Percentiles rank a stretch among this genome's conserved stretches.
Conservation (phyloP, 192 early-diverging fungal genomes). For the Coemansia sp. region DNA sequence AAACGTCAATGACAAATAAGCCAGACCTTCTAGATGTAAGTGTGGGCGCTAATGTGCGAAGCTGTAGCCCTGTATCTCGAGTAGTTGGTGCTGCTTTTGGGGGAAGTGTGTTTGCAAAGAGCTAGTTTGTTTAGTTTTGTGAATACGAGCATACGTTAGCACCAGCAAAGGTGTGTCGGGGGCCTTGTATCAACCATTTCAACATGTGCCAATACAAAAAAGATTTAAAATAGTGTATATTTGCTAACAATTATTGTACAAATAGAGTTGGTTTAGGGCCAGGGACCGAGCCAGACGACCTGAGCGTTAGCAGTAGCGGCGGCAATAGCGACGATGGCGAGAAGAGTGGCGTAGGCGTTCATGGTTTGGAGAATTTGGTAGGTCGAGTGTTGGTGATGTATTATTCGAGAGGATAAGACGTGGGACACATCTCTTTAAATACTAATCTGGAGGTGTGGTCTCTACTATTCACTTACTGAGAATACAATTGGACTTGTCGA, state of each 20-base stretch:
- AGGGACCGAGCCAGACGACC: conserved; percentile 9
- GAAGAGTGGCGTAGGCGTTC: conserved; percentile 6
- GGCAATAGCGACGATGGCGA: conserved; percentile 9
- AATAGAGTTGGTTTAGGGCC: background rate
- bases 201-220: background rate
- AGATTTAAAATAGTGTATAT: background rate
- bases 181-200: too few relatives aligned
- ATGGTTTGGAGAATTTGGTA: conserved; percentile 1
- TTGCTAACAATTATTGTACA: conserved; percentile 5
- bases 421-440: background rate
- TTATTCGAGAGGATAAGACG: too few relatives aligned
- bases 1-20: background rate
- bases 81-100: too few relatives aligned
- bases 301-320: conserved; percentile 8
- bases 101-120: too few relatives aligned
- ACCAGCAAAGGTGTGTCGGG: too few relatives aligned
- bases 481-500: background rate
- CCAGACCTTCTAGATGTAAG: background rate
- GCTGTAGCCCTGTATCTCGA: too few relatives aligned
- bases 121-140: too few relatives aligned
- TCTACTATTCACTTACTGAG: background rate
- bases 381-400: background rate
- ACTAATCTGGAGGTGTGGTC: background rate
- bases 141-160: too few relatives aligned
- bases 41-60: background rate